Base-by-base conservation (phyloP, 495 filamentous ascomycete genomes). In the Xanthoparmelia taractica region DNA sequence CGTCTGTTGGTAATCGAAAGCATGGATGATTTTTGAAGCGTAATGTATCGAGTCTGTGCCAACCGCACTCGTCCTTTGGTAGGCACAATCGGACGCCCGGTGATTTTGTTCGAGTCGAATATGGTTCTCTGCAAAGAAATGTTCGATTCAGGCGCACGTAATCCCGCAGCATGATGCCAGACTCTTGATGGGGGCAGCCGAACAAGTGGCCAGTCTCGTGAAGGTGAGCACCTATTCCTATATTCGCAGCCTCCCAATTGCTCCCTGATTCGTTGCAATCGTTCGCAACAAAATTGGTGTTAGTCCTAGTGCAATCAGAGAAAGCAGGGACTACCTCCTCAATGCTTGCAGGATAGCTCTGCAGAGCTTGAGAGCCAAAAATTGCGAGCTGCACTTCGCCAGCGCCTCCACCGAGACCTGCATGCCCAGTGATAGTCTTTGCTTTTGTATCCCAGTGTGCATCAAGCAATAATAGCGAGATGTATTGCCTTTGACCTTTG, bases 11-110 rank as follows among this genome's bases (percentile, higher is more conserved):
- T 48, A 94, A 80, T 23, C 85, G 79, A 75, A 98, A 97, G 74
- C 90, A 93, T 1, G 94, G 93, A 69, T 98, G 94, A 63, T 84
- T 89, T 40, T 91, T 86, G 74, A 97, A 94, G 34, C 90, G 87
- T 45, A 98, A 77, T 48, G 85, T 84, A 74, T 97, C 94, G 5
- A 97, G 79, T 34, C 91, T 82, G 71, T 97, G 92, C 92, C 92
- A 97, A 36, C 76, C 74, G 71, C 91, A 95, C 74, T 96, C 91
- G 67, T 95, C 89, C 34, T 86, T 82, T 18, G 82, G 83, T 57
- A 85, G 70, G 59, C 89, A 87, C 0, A 88, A 76, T 15, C 90
- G 88, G 57, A 83, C 73, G 5, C 91, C 91, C 58, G 88, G 90
- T 29, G 86, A 84, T 70, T 89, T 89, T 5, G 90, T 96, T 34